Base-by-base conservation (phyloP, 192 early-diverging fungal genomes). In the Rhizophagus clarus region DNA sequence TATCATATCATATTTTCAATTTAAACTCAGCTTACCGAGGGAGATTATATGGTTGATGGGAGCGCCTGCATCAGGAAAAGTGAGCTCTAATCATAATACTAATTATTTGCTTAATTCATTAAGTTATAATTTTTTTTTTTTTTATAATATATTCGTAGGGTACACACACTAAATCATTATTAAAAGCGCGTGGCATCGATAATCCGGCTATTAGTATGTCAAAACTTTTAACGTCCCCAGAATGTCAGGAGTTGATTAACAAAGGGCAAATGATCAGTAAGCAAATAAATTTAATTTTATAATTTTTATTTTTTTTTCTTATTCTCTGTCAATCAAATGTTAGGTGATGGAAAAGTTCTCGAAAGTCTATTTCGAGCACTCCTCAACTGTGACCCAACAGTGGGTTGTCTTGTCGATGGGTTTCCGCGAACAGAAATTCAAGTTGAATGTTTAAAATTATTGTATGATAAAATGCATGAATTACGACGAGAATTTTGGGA, bases 41-140 rank as follows among this genome's bases (percentile, higher is more conserved):
- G 89, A 90, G 76, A 85, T 90, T 72, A 90, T 88, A 34, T 90
- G 87, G 77, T 77, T 90, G 17, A 90, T 90, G 89, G 89, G 89
- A 11, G 89, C 89, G 14, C 89, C 89, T 24, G 89, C 87, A 45
- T 88, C 86, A 10, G 89, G 89, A 22, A 90, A 56, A 20, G 51
- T 56, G 20, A 56, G 17, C 17, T 17, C 49, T 20, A 5, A 51
- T 51, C 49, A 4, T 14, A 51, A 0, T 40, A 3, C 17, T 56
- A 6, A 22, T 20, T 56, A 4, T 56, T 56, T 56, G 22, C 7
- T 22, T 4, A 56, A 17, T 56, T 56, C 15, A 56, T 20, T 56
- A 40, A 6, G 4, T 12, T 22, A 56, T 22, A 1, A n/a, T 22
- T 5, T 1, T 22, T 45, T 45, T 45, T 45, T 45, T 45, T 45